These are phyloP conservation scores for Acacia pycnantha DNA, from an alignment of 331 rosid genomes.

Conservation along the genomic window DNA sequence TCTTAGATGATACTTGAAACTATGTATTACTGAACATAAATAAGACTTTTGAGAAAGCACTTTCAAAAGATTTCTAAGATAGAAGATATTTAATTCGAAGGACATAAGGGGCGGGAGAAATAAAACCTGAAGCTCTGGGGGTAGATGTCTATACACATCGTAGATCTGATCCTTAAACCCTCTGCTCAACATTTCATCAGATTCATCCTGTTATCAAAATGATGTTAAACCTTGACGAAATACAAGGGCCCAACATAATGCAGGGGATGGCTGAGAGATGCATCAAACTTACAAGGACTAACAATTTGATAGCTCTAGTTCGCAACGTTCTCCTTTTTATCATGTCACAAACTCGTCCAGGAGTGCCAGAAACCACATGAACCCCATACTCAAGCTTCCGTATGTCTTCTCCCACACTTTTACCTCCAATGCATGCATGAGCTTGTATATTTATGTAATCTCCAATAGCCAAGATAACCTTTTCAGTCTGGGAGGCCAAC, in stretches of 20 bases:
- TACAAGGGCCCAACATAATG: neutral
- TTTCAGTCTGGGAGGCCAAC: constrained; percentile 92
- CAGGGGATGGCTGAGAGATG: neutral
- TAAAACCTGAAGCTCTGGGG: constrained; percentile 95
- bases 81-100: constrained; percentile 5
- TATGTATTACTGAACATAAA: neutral
- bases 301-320: constrained; percentile 83
- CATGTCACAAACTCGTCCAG: constrained; percentile 99
- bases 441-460: constrained; percentile 88
- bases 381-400: constrained; percentile 95
- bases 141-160: constrained; percentile 95
- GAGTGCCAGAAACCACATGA: constrained; percentile 98
- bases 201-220: constrained; percentile 69
- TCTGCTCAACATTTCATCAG: constrained; percentile 99
- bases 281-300: constrained; percentile 66
- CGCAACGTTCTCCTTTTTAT: constrained; percentile 95
- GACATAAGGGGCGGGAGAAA: constrained; percentile 6
- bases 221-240: neutral
- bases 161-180: constrained; percentile 99
- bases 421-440: constrained; percentile 91
- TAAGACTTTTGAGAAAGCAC: neutral
- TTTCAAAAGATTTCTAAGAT: neutral
- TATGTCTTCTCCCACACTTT: constrained; percentile 98
- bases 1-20: neutral
- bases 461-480: constrained; percentile 89